Percentiles rank a stretch among this genome's conserved stretches.
Evolutionary conservation across 2,329 filamentous ascomycete genomes (phyloP).

Genomic region (Ophidiomyces ophidiicola): DNA sequence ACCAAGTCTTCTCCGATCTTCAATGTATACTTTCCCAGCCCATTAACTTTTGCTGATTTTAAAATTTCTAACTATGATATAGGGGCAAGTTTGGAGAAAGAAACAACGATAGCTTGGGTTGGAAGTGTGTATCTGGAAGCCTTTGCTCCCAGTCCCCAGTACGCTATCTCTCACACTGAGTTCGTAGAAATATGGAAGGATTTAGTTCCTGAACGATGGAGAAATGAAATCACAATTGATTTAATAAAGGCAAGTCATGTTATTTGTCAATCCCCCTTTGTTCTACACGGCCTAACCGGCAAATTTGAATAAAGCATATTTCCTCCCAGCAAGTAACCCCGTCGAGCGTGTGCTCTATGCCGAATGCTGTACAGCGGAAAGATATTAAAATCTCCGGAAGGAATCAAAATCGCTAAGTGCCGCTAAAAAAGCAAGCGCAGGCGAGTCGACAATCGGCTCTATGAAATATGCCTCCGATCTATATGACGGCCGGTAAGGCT

Average conservation of each 20-base stretch:
- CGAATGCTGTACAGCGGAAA: conserved; percentile 16
- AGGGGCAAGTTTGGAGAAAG: conserved; percentile 33
- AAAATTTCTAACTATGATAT: conserved; percentile 9
- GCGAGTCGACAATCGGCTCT: background rate
- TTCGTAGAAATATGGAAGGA: conserved; percentile 33
- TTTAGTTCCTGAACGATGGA: conserved; percentile 34
- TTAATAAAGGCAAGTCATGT: conserved; percentile 24
- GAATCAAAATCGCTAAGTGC: conserved; percentile 7
- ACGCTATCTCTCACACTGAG: conserved; percentile 24
- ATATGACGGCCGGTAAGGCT: background rate
- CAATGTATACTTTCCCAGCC: conserved; percentile 26
- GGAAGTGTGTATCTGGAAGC: conserved; percentile 32
- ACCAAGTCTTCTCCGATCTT: conserved; percentile 19
- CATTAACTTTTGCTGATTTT: background rate
- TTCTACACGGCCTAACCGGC: too few species aligned
- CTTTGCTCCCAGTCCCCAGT: conserved; percentile 22
- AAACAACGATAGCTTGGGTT: conserved; percentile 26
- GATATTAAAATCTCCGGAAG: background rate
- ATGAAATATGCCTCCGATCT: conserved; percentile 3
- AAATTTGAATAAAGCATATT: conserved; percentile 18
- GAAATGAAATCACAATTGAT: conserved; percentile 24
- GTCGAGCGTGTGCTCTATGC: conserved; percentile 27
- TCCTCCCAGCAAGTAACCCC: conserved; percentile 27
- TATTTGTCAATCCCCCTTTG: too few species aligned
- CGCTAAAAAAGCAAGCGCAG: conserved; percentile 1